Conservation (phyloP, 106 monocot species). For the Alisma plantagoaquatica region DNA sequence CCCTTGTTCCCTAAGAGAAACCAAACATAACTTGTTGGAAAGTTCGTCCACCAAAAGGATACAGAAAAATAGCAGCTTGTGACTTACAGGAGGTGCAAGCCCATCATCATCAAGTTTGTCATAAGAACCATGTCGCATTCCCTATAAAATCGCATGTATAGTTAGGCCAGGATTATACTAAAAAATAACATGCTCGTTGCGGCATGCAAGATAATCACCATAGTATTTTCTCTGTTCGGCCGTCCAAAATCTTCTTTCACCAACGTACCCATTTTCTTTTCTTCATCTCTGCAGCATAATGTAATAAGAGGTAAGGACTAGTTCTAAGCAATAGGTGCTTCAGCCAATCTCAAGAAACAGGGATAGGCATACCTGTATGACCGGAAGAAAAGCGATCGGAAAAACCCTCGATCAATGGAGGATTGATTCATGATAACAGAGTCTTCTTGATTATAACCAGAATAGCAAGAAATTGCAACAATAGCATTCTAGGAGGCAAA, state of each 20-base stretch:
- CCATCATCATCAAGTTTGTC: slow-evolving; percentile 99
- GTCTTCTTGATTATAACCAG: slow-evolving; percentile 99
- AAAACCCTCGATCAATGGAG: slow-evolving; percentile 98
- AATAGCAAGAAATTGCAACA: slow-evolving; percentile 99
- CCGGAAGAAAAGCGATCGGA: slow-evolving; percentile 92
- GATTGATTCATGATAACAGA: slow-evolving; percentile 99
- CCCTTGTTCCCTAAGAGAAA: slow-evolving; percentile 72
- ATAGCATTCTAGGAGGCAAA: slow-evolving; percentile 72
- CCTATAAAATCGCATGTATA: slow-evolving; percentile 52
- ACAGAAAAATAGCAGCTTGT: background rate
- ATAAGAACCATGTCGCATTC: slow-evolving; percentile 97
- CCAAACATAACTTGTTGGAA: background rate
- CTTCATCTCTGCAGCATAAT: slow-evolving; percentile 62
- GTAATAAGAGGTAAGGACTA: background rate
- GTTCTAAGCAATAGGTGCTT: too few species aligned
- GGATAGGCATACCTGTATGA: slow-evolving; percentile 78
- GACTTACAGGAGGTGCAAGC: slow-evolving; percentile 96
- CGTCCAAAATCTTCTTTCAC: slow-evolving; percentile 97
- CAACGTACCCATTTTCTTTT: slow-evolving; percentile 99
- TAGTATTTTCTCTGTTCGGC: slow-evolving; percentile 95
- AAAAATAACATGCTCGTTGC: background rate
- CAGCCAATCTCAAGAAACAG: slow-evolving; percentile 1
- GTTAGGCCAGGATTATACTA: too few species aligned
- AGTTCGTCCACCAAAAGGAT: background rate
- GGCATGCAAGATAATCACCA: slow-evolving; percentile 28